Evolutionary conservation across 139 green algal genomes (phyloP).

Genomic region (Coelastrella sp.): DNA sequence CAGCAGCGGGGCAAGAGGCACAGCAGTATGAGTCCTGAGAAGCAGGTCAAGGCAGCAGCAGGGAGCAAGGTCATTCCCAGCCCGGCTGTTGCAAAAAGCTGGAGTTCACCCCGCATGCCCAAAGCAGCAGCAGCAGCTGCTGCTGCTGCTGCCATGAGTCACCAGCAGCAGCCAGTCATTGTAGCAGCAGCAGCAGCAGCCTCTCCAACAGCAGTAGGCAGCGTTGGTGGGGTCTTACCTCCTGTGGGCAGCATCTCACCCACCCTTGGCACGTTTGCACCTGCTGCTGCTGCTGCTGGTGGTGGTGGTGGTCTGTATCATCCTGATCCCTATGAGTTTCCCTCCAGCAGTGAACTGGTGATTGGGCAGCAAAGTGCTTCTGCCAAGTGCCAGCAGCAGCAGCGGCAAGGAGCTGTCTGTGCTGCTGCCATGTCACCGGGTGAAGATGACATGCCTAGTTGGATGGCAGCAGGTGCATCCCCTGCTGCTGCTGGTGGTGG

Average conservation of each 20-base stretch:
- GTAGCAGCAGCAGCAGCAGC: slow-evolving; percentile 3
- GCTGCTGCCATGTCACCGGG: not conserved
- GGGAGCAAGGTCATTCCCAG: not conserved
- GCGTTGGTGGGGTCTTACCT: not conserved
- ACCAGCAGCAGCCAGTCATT: not conserved
- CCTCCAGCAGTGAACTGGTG: not conserved
- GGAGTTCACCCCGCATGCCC: not conserved
- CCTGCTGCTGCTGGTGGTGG: not conserved
- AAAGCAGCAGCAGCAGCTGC: not conserved
- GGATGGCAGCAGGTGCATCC: not conserved
- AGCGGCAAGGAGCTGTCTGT: not conserved
- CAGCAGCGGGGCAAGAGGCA: not conserved
- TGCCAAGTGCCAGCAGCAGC: slow-evolving; percentile 14
- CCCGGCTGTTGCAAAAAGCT: not conserved
- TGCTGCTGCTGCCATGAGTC: not conserved
- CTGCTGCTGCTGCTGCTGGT: not conserved
- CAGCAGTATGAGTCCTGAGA: not conserved
- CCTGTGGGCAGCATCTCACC: not conserved
- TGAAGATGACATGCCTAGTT: not conserved
- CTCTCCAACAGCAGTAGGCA: not conserved
- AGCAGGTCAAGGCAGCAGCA: not conserved
- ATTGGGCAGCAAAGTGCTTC: not conserved
- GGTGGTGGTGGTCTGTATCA: not conserved
- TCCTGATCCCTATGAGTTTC: slow-evolving; percentile 7
- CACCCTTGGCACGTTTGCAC: not conserved